Conservation (phyloP, 1,284 basidiomycete genomes). For the Ceratobasidium sp. region DNA sequence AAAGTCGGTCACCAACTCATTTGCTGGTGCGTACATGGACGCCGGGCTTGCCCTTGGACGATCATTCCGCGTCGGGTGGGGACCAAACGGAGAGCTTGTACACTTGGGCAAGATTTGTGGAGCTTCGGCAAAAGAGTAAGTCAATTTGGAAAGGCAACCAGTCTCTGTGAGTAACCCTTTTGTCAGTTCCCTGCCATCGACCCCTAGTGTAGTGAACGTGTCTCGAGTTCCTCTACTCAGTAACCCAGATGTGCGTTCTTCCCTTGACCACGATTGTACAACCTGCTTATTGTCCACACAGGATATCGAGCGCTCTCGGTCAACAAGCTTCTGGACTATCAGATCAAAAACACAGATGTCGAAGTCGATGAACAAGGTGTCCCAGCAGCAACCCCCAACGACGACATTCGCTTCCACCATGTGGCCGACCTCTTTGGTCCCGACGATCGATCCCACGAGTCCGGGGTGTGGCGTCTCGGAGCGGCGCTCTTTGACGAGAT, state of each 20-base stretch:
- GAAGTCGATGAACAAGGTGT: slow-evolving; percentile 61
- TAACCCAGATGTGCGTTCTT: slow-evolving; percentile 44
- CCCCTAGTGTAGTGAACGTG: slow-evolving; percentile 42
- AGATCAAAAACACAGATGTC: slow-evolving; percentile 79
- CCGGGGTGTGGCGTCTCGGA: slow-evolving; percentile 85
- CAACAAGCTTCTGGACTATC: slow-evolving; percentile 68
- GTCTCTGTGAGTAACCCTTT: slow-evolving; percentile 32
- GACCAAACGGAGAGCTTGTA: slow-evolving; percentile 76
- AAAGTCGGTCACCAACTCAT: slow-evolving; percentile 63
- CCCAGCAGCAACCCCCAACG: slow-evolving; percentile 64
- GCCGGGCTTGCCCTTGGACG: slow-evolving; percentile 85
- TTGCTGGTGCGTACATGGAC: slow-evolving; percentile 75
- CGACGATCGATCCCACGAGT: slow-evolving; percentile 77
- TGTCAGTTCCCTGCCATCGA: slow-evolving; percentile 39
- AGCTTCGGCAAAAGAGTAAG: slow-evolving; percentile 51
- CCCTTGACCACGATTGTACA: slow-evolving; percentile 32
- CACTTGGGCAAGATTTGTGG: slow-evolving; percentile 77
- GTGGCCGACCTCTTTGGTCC: slow-evolving; percentile 77
- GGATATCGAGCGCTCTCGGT: slow-evolving; percentile 38
- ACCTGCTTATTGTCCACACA: slow-evolving; percentile 31
- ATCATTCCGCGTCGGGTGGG: slow-evolving; percentile 92
- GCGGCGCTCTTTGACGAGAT: slow-evolving; percentile 88
- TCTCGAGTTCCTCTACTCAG: slow-evolving; percentile 43
- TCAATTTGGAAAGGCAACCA: slow-evolving; percentile 50
- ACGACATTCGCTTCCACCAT: slow-evolving; percentile 76